phyloP scores from a whole-genome alignment of 208 protist species.

The Phytomonas sp. region DNA sequence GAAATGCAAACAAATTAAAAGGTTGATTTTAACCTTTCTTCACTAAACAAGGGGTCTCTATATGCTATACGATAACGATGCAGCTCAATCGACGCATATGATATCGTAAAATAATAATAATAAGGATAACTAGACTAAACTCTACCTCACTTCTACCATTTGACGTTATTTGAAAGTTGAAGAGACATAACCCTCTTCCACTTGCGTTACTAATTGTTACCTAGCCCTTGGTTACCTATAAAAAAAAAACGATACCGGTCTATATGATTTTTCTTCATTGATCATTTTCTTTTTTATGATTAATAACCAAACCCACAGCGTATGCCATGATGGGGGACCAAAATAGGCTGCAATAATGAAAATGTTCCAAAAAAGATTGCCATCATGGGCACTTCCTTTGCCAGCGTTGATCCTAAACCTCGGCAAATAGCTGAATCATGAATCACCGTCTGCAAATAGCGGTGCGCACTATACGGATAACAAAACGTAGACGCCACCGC shows the following conservation, averaged over 20 bases:
- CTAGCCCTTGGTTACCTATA: neutral
- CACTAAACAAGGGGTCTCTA: neutral
- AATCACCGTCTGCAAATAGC: slow-evolving; percentile 87
- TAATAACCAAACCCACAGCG: slow-evolving; percentile 87
- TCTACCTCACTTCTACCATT: neutral
- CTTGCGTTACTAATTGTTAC: neutral
- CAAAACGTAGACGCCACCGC: slow-evolving; percentile 77
- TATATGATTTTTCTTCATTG: neutral
- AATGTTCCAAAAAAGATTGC: slow-evolving; percentile 76
- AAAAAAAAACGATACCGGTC: neutral
- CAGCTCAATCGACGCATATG: neutral
- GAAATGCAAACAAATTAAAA: neutral
- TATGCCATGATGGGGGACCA: slow-evolving; percentile 67
- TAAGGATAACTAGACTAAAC: too few species aligned
- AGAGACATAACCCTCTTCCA: neutral
- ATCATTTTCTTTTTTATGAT: neutral
- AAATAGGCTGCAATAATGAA: slow-evolving; percentile 64
- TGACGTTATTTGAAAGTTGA: slow-evolving; percentile 1
- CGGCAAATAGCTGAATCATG: slow-evolving; percentile 86
- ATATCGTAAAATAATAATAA: neutral
- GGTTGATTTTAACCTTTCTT: neutral
- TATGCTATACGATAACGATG: neutral
- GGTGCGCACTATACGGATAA: slow-evolving; percentile 80
- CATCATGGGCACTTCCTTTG: slow-evolving; percentile 88
- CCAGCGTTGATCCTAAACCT: slow-evolving; percentile 56